A percentile compares a stretch with the other conserved stretches of the same genome.
phyloP scores from a whole-genome alignment of 2,329 filamentous ascomycete species.

The Hypoxylon sp. region DNA sequence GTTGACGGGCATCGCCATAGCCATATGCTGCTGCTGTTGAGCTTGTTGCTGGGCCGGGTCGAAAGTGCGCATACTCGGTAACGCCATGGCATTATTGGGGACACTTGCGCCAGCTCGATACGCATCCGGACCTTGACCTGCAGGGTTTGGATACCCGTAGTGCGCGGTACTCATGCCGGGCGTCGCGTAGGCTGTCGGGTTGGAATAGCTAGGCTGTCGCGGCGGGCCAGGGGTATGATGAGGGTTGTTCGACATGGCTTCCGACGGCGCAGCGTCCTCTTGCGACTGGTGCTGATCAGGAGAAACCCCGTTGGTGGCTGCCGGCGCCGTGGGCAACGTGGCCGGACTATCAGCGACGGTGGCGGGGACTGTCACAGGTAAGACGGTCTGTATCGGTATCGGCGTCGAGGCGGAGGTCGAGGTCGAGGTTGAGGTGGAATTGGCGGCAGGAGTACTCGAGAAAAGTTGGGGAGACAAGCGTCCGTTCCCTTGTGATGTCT shows the following conservation, averaged over 20 bases:
- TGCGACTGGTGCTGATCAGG: conserved; percentile 30
- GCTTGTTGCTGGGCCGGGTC: conserved; percentile 52
- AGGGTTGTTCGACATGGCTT: conserved; percentile 50
- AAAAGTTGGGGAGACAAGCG: conserved; percentile 11
- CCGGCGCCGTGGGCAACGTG: conserved; percentile 32
- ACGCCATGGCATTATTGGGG: conserved; percentile 51
- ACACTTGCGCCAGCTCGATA: conserved; percentile 52
- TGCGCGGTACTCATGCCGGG: conserved; percentile 47
- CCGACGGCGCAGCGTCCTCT: conserved; percentile 40
- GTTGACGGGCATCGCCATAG: conserved; percentile 53
- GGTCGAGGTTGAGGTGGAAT: conserved; percentile 35
- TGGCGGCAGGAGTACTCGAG: conserved; percentile 39
- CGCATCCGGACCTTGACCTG: conserved; percentile 48
- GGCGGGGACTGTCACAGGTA: conserved; percentile 24
- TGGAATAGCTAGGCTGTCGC: conserved; percentile 48
- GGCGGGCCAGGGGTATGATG: conserved; percentile 45
- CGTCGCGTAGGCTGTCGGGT: conserved; percentile 45
- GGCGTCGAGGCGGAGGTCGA: conserved; percentile 30
- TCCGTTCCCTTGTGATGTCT: conserved; percentile 19
- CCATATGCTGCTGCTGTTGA: conserved; percentile 53
- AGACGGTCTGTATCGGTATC: conserved; percentile 29
- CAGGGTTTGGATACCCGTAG: conserved; percentile 48
- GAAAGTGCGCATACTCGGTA: conserved; percentile 60
- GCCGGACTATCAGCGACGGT: conserved; percentile 35
- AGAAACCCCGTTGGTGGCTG: conserved; percentile 31